Percentiles rank a stretch among this genome's conserved stretches.
Conservation (phyloP, 2,329 filamentous ascomycete genomes). For the Fusarium euwallaceae region DNA sequence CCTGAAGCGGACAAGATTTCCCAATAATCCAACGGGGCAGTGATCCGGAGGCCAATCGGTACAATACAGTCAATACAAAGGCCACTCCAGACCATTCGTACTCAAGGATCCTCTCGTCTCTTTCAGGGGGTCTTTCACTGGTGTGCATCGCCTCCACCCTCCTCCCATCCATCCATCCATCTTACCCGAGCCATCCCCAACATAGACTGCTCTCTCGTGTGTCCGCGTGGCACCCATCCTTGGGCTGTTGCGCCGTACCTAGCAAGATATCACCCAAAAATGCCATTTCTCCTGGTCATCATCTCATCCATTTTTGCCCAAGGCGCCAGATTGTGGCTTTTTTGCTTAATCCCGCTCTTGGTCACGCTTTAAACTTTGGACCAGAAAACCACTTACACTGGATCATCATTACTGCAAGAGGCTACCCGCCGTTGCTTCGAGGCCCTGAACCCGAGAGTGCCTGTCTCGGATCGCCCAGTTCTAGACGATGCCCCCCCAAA, state of each 20-base stretch:
- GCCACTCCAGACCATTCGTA: background rate
- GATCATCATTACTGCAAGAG: constrained; percentile 33
- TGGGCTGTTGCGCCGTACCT: constrained; percentile 1
- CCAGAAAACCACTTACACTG: background rate
- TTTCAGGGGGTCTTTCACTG: constrained; percentile 33
- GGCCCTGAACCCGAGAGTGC: constrained; percentile 3
- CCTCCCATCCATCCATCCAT: constrained; percentile 30
- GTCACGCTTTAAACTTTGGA: background rate
- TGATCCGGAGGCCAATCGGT: constrained; percentile 34
- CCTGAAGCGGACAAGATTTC: constrained; percentile 21
- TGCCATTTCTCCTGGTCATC: constrained; percentile 2
- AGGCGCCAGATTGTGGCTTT: constrained; percentile 1
- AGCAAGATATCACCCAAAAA: background rate
- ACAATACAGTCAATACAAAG: background rate
- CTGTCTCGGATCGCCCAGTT: constrained; percentile 11
- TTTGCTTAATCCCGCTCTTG: background rate
- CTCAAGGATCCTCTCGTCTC: constrained; percentile 22
- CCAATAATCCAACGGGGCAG: constrained; percentile 34
- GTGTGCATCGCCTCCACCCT: constrained; percentile 22
- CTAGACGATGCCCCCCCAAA: constrained; percentile 20
- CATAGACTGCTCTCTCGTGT: constrained; percentile 27
- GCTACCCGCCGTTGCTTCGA: constrained; percentile 40
- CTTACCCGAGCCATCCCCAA: constrained; percentile 31
- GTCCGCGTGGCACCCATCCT: constrained; percentile 39
- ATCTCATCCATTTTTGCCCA: background rate